These are phyloP conservation scores for Canavalia gladiata DNA, from an alignment of 306 rosid species.

Conservation along the genomic window DNA sequence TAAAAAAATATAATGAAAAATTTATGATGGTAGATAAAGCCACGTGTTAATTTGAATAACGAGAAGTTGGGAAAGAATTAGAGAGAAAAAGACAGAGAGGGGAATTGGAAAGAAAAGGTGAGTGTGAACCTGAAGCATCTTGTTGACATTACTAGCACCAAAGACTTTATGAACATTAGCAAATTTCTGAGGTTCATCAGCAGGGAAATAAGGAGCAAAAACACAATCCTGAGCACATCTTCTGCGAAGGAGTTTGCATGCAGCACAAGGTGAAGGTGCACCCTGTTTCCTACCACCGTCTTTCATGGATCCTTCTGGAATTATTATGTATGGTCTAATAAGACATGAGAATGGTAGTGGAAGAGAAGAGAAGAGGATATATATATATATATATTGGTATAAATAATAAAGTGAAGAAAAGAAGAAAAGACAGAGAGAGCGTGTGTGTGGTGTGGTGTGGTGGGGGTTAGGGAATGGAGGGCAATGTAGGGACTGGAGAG, in stretches of 20 bases:
- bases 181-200: constrained; percentile 80
- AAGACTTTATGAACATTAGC: constrained; percentile 87
- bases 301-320: constrained; percentile 45
- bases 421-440: constrained; percentile 14
- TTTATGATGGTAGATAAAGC: too few species aligned
- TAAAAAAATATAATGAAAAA: too few species aligned
- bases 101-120: background rate
- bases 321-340: constrained; percentile 28
- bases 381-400: background rate
- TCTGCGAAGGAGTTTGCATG: constrained; percentile 82
- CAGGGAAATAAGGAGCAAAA: constrained; percentile 88
- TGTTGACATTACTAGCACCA: constrained; percentile 93
- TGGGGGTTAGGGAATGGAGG: background rate
- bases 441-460: constrained; percentile 18
- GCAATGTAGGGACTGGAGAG: constrained; percentile 29
- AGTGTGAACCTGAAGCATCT: constrained; percentile 78
- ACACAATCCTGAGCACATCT: constrained; percentile 82
- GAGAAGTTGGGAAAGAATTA: too few species aligned
- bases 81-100: background rate
- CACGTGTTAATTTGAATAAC: background rate
- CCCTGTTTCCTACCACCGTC: constrained; percentile 64
- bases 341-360: background rate
- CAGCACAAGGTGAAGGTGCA: constrained; percentile 85
- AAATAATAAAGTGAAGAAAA: constrained; percentile 12
- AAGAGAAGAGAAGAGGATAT: background rate